Base-by-base conservation (phyloP, 2,329 filamentous ascomycete genomes). In the Diaporthe aspalathi region DNA sequence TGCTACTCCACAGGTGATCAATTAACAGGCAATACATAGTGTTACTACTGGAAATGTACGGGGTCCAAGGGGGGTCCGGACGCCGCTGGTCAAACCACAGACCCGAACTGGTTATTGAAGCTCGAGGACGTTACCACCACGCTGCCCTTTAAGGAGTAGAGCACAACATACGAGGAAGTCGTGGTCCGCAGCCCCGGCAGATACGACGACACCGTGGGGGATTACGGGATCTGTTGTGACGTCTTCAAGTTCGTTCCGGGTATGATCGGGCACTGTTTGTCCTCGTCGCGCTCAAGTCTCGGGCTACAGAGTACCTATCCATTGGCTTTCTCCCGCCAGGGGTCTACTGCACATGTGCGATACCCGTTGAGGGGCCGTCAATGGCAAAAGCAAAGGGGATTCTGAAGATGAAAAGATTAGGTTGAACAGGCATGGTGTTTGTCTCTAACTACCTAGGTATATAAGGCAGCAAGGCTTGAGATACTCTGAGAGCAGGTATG, bases 191-290 rank as follows among this genome's bases (percentile, higher is more conserved):
- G 16, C 17, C 11, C 3, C 7, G 17, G 27, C 7, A 35, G 22
- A 49, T 14, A 7, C 14, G 9, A 16, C 24, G 1, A 49, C 5
- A 7, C 27, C 11, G 22, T n/a, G 16, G 7, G 3, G 1, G 1
- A 17, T 1, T 6, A 17, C 5, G 40, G 16, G 5, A 32, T 47
- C 12, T 0, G 12, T 9, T 0, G 12, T 9, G 4, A 1, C 8
- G 20, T 49, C 5, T 16, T 49, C 7, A 8, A 32, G 24, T 24
- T 17, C 6, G 12, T 29, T 3, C 3, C 2, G 2, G 38, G 2
- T n/a, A 24, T n/a, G 12, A 8, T 29, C 22, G 5, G 35, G 6
- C 22, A 22, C 5, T 35, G 5, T 3, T 17, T 14, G 6, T 9
- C 40, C 3, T 32, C 2, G 16, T 16, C 20, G 12, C 35, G 7